phyloP scores from a whole-genome alignment of 2,329 filamentous ascomycete species.

The Cordyceps cateniannulata region DNA sequence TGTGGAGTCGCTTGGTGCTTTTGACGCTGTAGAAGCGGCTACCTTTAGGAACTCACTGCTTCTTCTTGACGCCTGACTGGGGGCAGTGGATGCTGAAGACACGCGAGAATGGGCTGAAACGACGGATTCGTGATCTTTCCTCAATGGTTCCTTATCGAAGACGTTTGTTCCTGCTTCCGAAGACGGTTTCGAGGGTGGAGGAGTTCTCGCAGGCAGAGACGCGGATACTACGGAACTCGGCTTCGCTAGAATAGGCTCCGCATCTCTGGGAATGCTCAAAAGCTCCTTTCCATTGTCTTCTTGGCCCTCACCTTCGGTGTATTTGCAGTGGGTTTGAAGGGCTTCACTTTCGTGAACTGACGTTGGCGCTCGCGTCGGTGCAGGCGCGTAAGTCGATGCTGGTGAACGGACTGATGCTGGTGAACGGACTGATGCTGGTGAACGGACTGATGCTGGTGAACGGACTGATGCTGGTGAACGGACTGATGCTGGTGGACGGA shows the following conservation, averaged over 20 bases:
- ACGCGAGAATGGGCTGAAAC: background rate
- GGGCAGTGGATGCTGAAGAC: background rate
- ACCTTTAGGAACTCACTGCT: conserved; percentile 11
- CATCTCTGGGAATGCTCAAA: background rate
- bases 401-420: background rate
- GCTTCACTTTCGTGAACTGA: background rate
- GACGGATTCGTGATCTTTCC: background rate
- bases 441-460: background rate
- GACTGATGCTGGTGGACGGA: background rate
- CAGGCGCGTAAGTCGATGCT: background rate
- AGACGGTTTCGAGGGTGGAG: background rate
- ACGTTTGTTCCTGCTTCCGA: background rate
- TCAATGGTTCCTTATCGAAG: background rate
- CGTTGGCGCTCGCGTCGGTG: background rate
- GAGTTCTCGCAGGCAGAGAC: background rate
- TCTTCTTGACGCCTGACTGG: background rate
- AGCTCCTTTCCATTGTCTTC: background rate
- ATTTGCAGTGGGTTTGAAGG: background rate
- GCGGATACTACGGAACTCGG: background rate
- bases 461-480: background rate
- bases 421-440: background rate
- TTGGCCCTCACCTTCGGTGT: background rate
- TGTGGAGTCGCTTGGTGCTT: background rate
- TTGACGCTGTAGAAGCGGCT: conserved; percentile 17
- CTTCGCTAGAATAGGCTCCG: background rate